phyloP scores from a whole-genome alignment of 192 early-diverging fungal genomes.

The Linnemannia schmuckeri region DNA sequence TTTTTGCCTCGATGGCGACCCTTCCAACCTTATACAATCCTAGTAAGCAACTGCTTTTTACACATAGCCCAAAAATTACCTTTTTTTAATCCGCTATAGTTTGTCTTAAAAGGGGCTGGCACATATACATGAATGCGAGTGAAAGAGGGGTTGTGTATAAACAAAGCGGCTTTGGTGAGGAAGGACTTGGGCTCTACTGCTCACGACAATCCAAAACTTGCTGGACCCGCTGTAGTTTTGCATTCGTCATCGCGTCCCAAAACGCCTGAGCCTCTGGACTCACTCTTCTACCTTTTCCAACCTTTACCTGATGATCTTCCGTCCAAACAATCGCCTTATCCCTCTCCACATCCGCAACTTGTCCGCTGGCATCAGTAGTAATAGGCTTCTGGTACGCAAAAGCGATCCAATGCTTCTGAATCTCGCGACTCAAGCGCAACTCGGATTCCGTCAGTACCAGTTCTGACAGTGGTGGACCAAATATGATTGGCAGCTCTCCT shows the following conservation, averaged over 20 bases:
- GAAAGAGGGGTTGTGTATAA: too few species aligned
- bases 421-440: constrained; percentile 16
- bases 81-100: too few species aligned
- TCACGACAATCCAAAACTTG: neutral
- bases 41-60: too few species aligned
- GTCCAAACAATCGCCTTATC: constrained; percentile 9
- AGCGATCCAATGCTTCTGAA: constrained; percentile 29
- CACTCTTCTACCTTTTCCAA: neutral
- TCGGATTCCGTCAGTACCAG: constrained; percentile 4
- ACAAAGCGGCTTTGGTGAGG: too few species aligned
- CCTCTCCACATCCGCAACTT: neutral
- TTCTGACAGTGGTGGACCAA: constrained; percentile 16
- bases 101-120: too few species aligned
- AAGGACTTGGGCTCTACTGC: neutral
- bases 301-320: neutral
- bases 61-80: too few species aligned
- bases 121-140: too few species aligned
- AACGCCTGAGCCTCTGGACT: neutral
- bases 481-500: constrained; percentile 27
- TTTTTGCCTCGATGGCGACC: too few species aligned
- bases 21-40: too few species aligned
- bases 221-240: neutral
- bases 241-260: neutral
- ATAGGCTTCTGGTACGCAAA: constrained; percentile 24
- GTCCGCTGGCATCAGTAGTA: neutral